These are phyloP conservation scores for Dendryphion nanum DNA, from an alignment of 2,329 filamentous ascomycete genomes.

Conservation along the genomic window DNA sequence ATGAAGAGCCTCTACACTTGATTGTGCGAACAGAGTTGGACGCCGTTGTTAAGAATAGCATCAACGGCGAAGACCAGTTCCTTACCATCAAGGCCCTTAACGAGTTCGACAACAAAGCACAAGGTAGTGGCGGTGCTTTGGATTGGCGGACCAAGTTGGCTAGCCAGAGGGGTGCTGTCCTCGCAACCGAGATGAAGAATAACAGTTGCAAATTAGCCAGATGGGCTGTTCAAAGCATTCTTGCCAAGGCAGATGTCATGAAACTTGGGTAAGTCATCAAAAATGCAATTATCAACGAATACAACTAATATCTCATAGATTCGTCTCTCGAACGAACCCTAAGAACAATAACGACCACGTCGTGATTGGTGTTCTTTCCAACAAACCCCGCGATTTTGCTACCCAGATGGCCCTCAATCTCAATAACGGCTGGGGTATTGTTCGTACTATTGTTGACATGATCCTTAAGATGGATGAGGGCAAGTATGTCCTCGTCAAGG, in stretches of 20 bases:
- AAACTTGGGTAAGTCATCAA: slow-evolving; percentile 76
- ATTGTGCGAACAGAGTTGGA: slow-evolving; percentile 94
- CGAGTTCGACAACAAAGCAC: slow-evolving; percentile 98
- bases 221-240: slow-evolving; percentile 96
- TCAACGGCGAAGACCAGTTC: slow-evolving; percentile 87
- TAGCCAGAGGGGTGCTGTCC: slow-evolving; percentile 91
- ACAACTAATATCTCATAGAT: slow-evolving; percentile 55
- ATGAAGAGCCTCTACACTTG: slow-evolving; percentile 90
- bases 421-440: slow-evolving; percentile 98
- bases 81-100: slow-evolving; percentile 94
- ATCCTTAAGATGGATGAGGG: slow-evolving; percentile 73
- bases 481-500: slow-evolving; percentile 78
- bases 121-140: slow-evolving; percentile 88
- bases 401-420: slow-evolving; percentile 97
- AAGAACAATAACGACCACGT: slow-evolving; percentile 92
- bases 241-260: slow-evolving; percentile 97
- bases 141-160: slow-evolving; percentile 97
- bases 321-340: slow-evolving; percentile 91
- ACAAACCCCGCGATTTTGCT: slow-evolving; percentile 97
- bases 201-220: slow-evolving; percentile 98
- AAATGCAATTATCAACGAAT: slow-evolving; percentile 5
- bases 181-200: slow-evolving; percentile 99
- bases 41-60: slow-evolving; percentile 91
- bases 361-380: slow-evolving; percentile 90
- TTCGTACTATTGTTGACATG: slow-evolving; percentile 97